Base-by-base conservation (phyloP, 768 basidiomycete genomes). In the Psilocybe cyanescens region DNA sequence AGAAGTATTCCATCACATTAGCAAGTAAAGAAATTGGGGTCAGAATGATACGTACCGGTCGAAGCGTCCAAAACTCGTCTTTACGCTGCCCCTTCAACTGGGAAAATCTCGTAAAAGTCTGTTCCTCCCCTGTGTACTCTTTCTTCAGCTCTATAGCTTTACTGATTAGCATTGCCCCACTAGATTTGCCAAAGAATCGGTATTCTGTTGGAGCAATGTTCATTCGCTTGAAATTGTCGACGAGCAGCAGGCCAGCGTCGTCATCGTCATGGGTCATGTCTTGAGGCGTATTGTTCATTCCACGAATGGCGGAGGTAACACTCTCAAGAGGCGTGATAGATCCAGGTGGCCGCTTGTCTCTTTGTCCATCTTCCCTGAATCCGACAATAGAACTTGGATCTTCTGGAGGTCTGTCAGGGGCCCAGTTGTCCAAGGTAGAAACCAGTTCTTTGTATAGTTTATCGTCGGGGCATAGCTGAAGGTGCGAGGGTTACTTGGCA, bases 391-490 rank as follows among this genome's bases (percentile, higher is more conserved):
- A 56, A 46, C 65, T 69, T 31, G 72, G 70, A 45, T 68, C 60
- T 8, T 63, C 29, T 4, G 69, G 70, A 37, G 64, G 65, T 49
- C 59, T 58, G 14, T 71, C 71, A 28, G 63, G 19, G 19, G 59
- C 54, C 58, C 66, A 71, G 48, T 62, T 54, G 44, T 75, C 73
- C 47, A 75, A 53, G 8, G 71, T 65, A n/a, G 70, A 64, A 17
- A 76, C 85, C 8, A 90, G 74, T 65, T 90, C 86, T 59, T 80
- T 81, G 19, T 86, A 78, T 33, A 88, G 79, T 56, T 86, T 83
- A 48, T 84, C 83, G 53, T 89, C 86, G 11, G 89, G 88, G 65
- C 83, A 86, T 48, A 91, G 76, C 89, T 90, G 8, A 24, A 12
- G 7, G 12, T 8, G 33, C 17, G 2, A 44, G 9, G 3, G 19